A percentile compares a stretch with the other conserved stretches of the same genome.
Evolutionary conservation across 2,329 filamentous ascomycete genomes (phyloP).

Genomic region (Aspergillus sp.): DNA sequence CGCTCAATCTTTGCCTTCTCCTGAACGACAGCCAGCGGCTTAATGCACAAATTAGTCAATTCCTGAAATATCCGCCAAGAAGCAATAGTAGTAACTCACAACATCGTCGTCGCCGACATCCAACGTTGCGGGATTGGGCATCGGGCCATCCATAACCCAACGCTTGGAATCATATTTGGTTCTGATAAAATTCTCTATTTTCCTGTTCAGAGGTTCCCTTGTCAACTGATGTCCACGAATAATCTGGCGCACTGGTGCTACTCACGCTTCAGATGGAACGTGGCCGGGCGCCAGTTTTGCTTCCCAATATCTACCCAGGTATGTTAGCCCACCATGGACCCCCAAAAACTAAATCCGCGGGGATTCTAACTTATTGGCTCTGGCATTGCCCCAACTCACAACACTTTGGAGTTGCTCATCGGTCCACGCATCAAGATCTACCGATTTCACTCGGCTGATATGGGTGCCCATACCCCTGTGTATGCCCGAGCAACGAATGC

Average conservation of each 20-base stretch:
- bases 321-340: constrained; percentile 10
- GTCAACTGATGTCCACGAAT: neutral
- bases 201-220: constrained; percentile 47
- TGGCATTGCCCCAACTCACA: constrained; percentile 90
- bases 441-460: constrained; percentile 96
- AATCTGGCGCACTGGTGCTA: constrained; percentile 13
- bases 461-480: constrained; percentile 99
- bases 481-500: constrained; percentile 97
- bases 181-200: constrained; percentile 99
- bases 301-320: constrained; percentile 72
- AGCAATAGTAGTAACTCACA: constrained; percentile 48
- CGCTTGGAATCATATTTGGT: constrained; percentile 99
- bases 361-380: constrained; percentile 78
- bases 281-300: constrained; percentile 88
- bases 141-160: constrained; percentile 98
- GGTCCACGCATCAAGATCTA: constrained; percentile 97
- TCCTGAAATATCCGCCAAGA: neutral
- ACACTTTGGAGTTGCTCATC: constrained; percentile 96
- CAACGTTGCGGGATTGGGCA: constrained; percentile 86
- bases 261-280: constrained; percentile 80
- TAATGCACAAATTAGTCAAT: constrained; percentile 14
- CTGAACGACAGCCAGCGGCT: constrained; percentile 67
- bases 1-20: constrained; percentile 69
- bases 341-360: neutral
- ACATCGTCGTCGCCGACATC: constrained; percentile 87